Base-by-base conservation (phyloP, 2,329 filamentous ascomycete genomes). In the Claviceps capensis region DNA sequence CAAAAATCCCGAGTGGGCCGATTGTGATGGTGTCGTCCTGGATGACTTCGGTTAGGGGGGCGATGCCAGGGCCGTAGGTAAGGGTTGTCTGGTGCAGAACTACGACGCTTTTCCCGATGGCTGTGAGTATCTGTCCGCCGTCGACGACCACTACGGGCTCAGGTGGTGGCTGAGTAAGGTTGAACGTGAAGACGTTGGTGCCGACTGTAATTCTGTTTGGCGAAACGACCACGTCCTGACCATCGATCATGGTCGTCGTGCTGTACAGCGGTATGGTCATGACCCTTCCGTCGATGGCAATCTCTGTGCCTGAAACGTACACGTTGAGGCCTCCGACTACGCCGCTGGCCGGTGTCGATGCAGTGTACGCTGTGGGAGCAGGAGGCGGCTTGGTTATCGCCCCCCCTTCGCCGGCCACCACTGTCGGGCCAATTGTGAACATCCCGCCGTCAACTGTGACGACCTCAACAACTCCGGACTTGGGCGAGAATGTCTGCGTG, bases 21-120 rank as follows among this genome's bases (percentile, higher is more conserved):
- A 82, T 66, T 1, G 72, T 68, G 54, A 82, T 65, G 4, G 71
- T 73, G 42, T 77, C 74, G 16, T 74, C 75, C 53, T 72, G 70
- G 26, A 83, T 60, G 2, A 72, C 64, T 14, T 67, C 64, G 0
- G 69, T 68, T 0, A 63, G 60, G 1, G 59, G 61, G 3, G 66
- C 55, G 3, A 63, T 61, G 30, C 57, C 59, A 0, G 65, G 60
- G 1, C 70, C 70, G 55, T 78, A 77, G 1, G 70, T 74, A 49
- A 76, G 62, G 6, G 71, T 74, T 3, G 65, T 69, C 5, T 67
- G 69, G 48, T 66, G 64, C 22, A 75, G 60, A 14, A 75, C 63
- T 7, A 71, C 64, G 16, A 69, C 59, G 13, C 67, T 69, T 14
- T 60, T 58, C 16, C 73, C 73, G 26, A 70, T 63, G 11, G 65